Conservation (phyloP, 495 filamentous ascomycete species). For the Diplogelasinospora grovesii region DNA sequence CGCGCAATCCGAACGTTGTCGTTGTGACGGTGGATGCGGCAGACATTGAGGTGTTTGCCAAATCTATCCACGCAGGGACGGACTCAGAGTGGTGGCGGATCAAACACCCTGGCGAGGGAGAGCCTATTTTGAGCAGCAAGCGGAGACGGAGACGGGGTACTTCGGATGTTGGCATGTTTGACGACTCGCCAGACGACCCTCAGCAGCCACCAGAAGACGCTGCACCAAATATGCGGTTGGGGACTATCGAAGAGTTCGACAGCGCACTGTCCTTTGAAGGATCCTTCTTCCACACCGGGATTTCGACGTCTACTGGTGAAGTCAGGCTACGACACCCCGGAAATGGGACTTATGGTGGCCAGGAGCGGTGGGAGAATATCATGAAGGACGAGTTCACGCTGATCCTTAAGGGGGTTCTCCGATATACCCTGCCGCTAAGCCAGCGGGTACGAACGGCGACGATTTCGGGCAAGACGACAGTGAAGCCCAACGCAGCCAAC, state of each 20-base stretch:
- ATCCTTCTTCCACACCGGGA: conserved; percentile 65
- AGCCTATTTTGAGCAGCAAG: conserved; percentile 19
- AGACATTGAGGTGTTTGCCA: conserved; percentile 89
- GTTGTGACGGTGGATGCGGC: conserved; percentile 74
- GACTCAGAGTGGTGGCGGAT: conserved; percentile 67
- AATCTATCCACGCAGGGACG: conserved; percentile 75
- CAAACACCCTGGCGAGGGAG: conserved; percentile 38
- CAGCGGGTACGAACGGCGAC: conserved; percentile 52
- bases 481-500: conserved; percentile 45
- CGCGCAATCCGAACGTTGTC: conserved; percentile 87
- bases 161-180: conserved; percentile 16
- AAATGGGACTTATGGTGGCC: conserved; percentile 81
- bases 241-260: conserved; percentile 79
- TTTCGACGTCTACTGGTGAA: conserved; percentile 67
- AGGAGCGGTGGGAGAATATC: conserved; percentile 86
- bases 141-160: conserved; percentile 2
- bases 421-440: conserved; percentile 81
- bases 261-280: conserved; percentile 81
- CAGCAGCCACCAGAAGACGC: conserved; percentile 40
- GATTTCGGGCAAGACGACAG: conserved; percentile 42
- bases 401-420: conserved; percentile 80
- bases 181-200: conserved; percentile 63
- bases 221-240: conserved; percentile 79
- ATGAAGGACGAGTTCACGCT: conserved; percentile 86
- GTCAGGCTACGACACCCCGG: conserved; percentile 75